Conservation (phyloP, 176 grass and related monocot genomes). For the Aegilops longissima region DNA sequence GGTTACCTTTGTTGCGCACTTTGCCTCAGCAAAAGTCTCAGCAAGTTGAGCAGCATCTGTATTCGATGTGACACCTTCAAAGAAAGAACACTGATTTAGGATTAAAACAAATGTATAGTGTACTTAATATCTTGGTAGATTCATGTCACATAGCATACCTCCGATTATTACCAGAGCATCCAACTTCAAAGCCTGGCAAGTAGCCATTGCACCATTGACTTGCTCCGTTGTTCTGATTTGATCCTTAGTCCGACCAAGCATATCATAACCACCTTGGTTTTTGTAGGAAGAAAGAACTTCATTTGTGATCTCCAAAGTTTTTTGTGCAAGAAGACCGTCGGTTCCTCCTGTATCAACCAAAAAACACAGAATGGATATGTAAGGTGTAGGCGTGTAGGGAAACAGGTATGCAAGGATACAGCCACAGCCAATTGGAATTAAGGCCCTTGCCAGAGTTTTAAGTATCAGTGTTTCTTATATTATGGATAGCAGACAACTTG, state of each 20-base stretch:
- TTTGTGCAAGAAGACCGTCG: conserved; percentile 94
- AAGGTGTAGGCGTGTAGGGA: background rate
- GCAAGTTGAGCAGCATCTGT: conserved; percentile 96
- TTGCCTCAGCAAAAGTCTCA: conserved; percentile 93
- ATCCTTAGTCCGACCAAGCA: conserved; percentile 98
- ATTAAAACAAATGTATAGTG: background rate
- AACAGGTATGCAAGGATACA: background rate
- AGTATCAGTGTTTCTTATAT: background rate
- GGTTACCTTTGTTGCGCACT: conserved; percentile 88
- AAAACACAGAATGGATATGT: background rate
- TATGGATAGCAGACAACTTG: background rate
- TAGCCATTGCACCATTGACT: conserved; percentile 84
- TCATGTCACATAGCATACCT: conserved; percentile 50
- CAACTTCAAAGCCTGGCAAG: conserved; percentile 80
- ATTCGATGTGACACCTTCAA: conserved; percentile 95
- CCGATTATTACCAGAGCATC: conserved; percentile 95
- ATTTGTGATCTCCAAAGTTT: conserved; percentile 88
- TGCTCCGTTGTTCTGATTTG: conserved; percentile 97
- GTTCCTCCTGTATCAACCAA: conserved; percentile 71
- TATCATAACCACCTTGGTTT: conserved; percentile 99
- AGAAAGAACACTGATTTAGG: conserved; percentile 13
- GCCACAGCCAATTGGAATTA: background rate
- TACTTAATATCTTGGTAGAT: background rate
- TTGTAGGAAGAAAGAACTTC: conserved; percentile 90
- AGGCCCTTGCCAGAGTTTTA: background rate